Percentiles rank a stretch among this genome's conserved stretches.
Conservation (phyloP, 1,284 basidiomycete genomes). For the Lentinula novae-zelandiae region DNA sequence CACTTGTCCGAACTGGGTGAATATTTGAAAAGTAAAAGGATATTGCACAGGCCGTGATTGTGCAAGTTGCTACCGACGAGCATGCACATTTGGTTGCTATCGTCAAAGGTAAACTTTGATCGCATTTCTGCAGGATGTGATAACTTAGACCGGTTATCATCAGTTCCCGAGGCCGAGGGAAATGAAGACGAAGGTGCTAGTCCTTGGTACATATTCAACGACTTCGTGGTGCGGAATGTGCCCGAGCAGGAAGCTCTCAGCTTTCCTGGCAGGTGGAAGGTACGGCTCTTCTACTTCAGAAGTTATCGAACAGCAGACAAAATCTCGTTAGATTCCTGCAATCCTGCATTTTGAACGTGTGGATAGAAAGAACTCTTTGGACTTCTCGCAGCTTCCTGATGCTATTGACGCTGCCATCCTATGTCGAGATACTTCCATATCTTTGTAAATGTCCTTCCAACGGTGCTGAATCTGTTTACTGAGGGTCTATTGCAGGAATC, state of each 20-base stretch:
- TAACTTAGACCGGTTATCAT: background rate
- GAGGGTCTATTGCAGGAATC: conserved; percentile 50
- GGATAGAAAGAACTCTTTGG: conserved; percentile 56
- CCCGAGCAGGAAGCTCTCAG: conserved; percentile 83
- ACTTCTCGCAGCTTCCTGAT: conserved; percentile 66
- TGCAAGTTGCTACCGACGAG: conserved; percentile 78
- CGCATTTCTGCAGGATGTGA: background rate
- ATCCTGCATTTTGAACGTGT: conserved; percentile 84
- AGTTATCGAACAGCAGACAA: background rate
- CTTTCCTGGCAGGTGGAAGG: conserved; percentile 92
- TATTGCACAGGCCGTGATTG: conserved; percentile 64
- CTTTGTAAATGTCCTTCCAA: conserved; percentile 50
- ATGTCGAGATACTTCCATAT: conserved; percentile 83
- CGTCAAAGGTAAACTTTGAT: conserved; percentile 57
- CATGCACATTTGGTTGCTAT: conserved; percentile 89
- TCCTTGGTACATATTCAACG: conserved; percentile 96
- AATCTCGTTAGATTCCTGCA: conserved; percentile 67
- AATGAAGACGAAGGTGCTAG: conserved; percentile 34
- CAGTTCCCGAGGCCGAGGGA: conserved; percentile 66
- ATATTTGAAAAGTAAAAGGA: background rate
- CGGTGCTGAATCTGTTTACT: background rate
- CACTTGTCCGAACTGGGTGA: conserved; percentile 21
- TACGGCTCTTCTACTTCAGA: conserved; percentile 21
- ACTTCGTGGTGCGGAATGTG: conserved; percentile 88
- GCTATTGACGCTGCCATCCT: conserved; percentile 75